Conservation (phyloP, 2,329 filamentous ascomycete genomes). For the Hypoxylon sp. region DNA sequence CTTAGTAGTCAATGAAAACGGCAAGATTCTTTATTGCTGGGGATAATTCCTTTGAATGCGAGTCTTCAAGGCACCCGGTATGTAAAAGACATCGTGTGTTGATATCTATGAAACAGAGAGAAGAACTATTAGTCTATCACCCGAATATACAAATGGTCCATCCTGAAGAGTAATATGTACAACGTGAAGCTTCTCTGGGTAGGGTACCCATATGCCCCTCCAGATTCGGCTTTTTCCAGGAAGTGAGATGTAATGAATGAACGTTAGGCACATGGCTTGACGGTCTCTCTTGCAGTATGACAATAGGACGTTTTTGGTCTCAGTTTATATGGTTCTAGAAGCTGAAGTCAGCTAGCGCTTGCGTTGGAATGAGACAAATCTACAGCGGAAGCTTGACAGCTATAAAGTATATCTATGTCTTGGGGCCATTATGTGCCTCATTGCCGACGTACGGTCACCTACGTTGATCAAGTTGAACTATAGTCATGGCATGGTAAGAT, state of each 20-base stretch:
- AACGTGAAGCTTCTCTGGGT: background rate
- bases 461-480: background rate
- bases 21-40: slow-evolving; percentile 17
- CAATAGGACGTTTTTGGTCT: slow-evolving; percentile 27
- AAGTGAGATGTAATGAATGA: background rate
- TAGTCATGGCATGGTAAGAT: background rate
- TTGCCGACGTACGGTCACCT: background rate
- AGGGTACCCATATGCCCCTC: slow-evolving; percentile 12
- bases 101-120: background rate
- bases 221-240: slow-evolving; percentile 37
- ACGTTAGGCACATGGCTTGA: background rate
- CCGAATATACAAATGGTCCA: background rate
- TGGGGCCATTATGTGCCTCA: background rate
- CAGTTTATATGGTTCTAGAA: slow-evolving; percentile 20
- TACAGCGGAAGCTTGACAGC: slow-evolving; percentile 15
- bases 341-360: background rate
- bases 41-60: slow-evolving; percentile 11
- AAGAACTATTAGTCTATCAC: background rate
- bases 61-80: background rate
- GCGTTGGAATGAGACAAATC: slow-evolving; percentile 29
- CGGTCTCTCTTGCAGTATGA: slow-evolving; percentile 12
- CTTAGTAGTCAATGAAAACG: slow-evolving; percentile 39
- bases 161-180: background rate
- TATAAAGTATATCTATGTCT: background rate
- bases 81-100: background rate